Conservation (phyloP, 768 basidiomycete genomes). For the Lentinus tigrinus region DNA sequence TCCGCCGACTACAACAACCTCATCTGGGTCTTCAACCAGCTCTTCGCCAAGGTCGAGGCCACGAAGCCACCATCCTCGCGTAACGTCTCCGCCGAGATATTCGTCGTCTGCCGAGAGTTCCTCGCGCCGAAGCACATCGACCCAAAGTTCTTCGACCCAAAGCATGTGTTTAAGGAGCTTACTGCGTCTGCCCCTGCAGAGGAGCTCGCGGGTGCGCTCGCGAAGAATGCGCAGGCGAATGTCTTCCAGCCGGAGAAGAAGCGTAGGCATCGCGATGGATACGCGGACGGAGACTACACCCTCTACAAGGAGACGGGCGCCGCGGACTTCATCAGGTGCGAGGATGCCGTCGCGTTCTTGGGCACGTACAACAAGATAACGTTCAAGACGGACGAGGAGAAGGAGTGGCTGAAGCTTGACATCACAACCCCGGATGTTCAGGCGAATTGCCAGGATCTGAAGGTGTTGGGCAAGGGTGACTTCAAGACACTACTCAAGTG, state of each 20-base stretch:
- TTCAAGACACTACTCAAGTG: slow-evolving; percentile 93
- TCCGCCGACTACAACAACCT: slow-evolving; percentile 98
- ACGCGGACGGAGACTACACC: slow-evolving; percentile 91
- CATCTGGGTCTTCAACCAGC: slow-evolving; percentile 97
- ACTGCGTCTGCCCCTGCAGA: slow-evolving; percentile 44
- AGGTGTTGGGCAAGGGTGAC: slow-evolving; percentile 96
- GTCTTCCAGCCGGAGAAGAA: slow-evolving; percentile 99
- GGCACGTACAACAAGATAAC: slow-evolving; percentile 76
- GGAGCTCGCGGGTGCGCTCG: slow-evolving; percentile 51
- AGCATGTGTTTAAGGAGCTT: slow-evolving; percentile 95
- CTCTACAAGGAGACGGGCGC: slow-evolving; percentile 76
- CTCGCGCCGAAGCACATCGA: slow-evolving; percentile 94
- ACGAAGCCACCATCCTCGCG: slow-evolving; percentile 98
- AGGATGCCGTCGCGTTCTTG: slow-evolving; percentile 77
- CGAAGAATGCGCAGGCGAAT: slow-evolving; percentile 76
- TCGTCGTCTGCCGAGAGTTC: slow-evolving; percentile 96
- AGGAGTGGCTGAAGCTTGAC: slow-evolving; percentile 73
- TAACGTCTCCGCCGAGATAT: slow-evolving; percentile 99
- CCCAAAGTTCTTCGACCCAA: slow-evolving; percentile 96
- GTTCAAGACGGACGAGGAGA: slow-evolving; percentile 83
- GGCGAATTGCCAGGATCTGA: slow-evolving; percentile 86
- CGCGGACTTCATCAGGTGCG: slow-evolving; percentile 63
- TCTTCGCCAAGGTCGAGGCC: slow-evolving; percentile 95
- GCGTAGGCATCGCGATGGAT: slow-evolving; percentile 88
- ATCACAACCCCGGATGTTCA: slow-evolving; percentile 79